Conservation (phyloP, 2,329 filamentous ascomycete genomes). For the Graphium sp. region DNA sequence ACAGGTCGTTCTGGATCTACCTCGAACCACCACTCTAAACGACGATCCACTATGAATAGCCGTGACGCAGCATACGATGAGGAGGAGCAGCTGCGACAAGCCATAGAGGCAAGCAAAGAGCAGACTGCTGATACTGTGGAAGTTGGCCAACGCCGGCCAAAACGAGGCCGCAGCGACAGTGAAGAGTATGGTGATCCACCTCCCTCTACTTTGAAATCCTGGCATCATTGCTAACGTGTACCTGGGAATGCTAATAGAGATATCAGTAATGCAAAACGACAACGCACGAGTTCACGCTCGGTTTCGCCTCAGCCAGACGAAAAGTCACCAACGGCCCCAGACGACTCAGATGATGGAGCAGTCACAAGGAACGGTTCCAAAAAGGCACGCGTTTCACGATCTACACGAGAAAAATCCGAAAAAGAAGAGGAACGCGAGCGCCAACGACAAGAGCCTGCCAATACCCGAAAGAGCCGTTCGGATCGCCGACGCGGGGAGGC, state of each 20-base stretch:
- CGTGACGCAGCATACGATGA: constrained; percentile 90
- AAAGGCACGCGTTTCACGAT: constrained; percentile 42
- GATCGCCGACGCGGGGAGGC: constrained; percentile 71
- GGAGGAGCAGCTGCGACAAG: constrained; percentile 72
- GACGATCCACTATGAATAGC: constrained; percentile 95
- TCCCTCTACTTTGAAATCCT: not conserved
- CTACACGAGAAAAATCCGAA: constrained; percentile 45
- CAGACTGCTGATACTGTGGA: constrained; percentile 43
- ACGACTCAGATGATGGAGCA: constrained; percentile 59
- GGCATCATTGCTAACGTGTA: constrained; percentile 1
- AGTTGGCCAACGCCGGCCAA: constrained; percentile 41
- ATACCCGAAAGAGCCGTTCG: constrained; percentile 65
- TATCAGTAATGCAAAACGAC: constrained; percentile 58
- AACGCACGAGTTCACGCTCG: constrained; percentile 66
- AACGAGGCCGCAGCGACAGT: constrained; percentile 77
- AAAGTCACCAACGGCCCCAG: constrained; percentile 26
- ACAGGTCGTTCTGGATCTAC: constrained; percentile 38
- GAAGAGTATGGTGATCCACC: constrained; percentile 58
- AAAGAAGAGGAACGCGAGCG: constrained; percentile 63
- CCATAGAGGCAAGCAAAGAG: constrained; percentile 89
- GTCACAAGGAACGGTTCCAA: constrained; percentile 34
- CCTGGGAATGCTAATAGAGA: constrained; percentile 33
- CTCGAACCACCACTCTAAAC: constrained; percentile 48
- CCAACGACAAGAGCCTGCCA: constrained; percentile 56
- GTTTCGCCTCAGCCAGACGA: constrained; percentile 39